Evolutionary conservation across 2,329 filamentous ascomycete species (phyloP), one percentile per base, ranked within the genome.

Genomic region (Diplodia sapinea): DNA sequence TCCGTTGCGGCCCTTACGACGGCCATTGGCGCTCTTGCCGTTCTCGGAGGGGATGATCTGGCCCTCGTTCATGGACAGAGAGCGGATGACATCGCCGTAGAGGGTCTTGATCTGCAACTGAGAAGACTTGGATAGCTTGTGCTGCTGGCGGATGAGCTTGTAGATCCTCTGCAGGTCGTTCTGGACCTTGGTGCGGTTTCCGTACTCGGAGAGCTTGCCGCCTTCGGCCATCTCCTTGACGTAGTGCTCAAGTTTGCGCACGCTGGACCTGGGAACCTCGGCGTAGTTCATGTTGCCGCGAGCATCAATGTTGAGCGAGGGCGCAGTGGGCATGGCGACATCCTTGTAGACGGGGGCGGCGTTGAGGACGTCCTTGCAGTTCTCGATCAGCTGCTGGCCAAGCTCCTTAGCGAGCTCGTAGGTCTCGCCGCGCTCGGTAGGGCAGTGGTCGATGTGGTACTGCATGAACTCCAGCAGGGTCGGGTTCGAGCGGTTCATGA

Each of bases 401-500:
- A 99, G 90, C 80, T 95, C 89, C 83, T 99, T 97, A 52, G 95
- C 95, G n/a, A 99, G 89, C 82, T 95, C 88, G 82, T 99, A 99
- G 1, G 95, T 99, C 83, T 99, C 95, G 68, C 95, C 95, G 62
- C 94, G 91, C 77, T 99, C 94, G 0, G 94, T 94, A 0, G 95
- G 95, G 83, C 94, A 98, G 83, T 98, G 95, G 76, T 99, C 95
- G 76, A 99, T 99, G 82, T 99, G 95, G 75, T 99, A 98, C 79
- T 99, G 95, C 95, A 99, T 99, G 81, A 97, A 99, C 73, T 99
- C 94, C 68, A 99, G 87, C 1, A 99, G 88, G 43, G 92, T 91
- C 2, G 95, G 95, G 78, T 98, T 99, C 40, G 95, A 97, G 70
- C 95, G 91, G 84, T 97, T 99, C 95, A 99, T 99, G 82, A 99